phyloP scores from a whole-genome alignment of 495 filamentous ascomycete species.

The Arthonia radiata region DNA sequence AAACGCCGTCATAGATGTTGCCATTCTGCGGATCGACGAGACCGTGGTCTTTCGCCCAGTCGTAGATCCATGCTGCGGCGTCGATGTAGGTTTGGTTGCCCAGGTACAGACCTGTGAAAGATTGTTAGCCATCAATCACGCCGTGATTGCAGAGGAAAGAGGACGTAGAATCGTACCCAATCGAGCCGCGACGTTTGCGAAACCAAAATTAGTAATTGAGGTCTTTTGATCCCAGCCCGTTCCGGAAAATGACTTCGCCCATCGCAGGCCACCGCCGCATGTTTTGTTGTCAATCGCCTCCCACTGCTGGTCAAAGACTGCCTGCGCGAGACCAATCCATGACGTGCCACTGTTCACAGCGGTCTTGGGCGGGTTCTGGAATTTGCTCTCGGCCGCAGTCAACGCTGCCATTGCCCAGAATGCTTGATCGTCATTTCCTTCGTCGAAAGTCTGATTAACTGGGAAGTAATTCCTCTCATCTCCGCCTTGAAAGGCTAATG shows the following conservation, averaged over 20 bases:
- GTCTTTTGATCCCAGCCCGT: constrained; percentile 66
- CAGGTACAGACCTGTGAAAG: constrained; percentile 15
- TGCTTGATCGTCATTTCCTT: constrained; percentile 63
- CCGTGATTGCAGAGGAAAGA: background rate
- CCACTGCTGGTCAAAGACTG: constrained; percentile 9
- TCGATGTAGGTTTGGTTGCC: constrained; percentile 5
- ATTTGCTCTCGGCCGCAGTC: constrained; percentile 57
- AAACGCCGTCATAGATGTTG: background rate
- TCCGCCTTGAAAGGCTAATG: constrained; percentile 44
- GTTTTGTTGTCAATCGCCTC: constrained; percentile 1
- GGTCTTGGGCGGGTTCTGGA: constrained; percentile 25
- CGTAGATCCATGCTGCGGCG: too few relatives aligned
- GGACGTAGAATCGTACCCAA: constrained; percentile 14
- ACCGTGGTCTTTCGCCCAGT: too few relatives aligned
- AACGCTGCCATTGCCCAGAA: constrained; percentile 75
- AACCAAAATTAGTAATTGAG: constrained; percentile 49
- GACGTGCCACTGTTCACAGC: too few relatives aligned
- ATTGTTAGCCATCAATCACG: constrained; percentile 1
- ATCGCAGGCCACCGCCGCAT: constrained; percentile 5
- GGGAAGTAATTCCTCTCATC: constrained; percentile 51
- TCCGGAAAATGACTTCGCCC: constrained; percentile 38
- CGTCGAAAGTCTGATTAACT: constrained; percentile 39
- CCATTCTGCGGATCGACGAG: too few relatives aligned
- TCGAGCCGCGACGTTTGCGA: constrained; percentile 63
- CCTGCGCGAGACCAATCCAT: constrained; percentile 7